Evolutionary conservation across 208 protist species (phyloP).

Genomic region (Jaenimonas drosophilae): DNA sequence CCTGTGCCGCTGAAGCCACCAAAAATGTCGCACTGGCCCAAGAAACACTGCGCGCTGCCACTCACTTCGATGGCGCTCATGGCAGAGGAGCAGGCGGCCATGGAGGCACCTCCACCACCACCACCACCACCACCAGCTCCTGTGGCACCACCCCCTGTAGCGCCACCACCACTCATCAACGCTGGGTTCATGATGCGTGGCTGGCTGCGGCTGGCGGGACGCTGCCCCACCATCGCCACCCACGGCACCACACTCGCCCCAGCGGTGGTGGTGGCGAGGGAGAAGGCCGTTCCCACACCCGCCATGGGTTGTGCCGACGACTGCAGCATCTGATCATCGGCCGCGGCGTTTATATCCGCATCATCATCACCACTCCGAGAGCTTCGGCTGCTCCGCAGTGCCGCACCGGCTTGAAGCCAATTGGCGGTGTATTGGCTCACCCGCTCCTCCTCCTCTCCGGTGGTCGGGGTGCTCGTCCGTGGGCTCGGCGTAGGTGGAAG

Average conservation of each 20-base stretch:
- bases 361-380: not conserved
- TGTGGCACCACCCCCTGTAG: too few species aligned
- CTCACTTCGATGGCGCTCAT: conserved; percentile 10
- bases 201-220: too few species aligned
- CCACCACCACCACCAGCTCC: too few species aligned
- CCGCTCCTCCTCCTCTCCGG: too few species aligned
- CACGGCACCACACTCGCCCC: too few species aligned
- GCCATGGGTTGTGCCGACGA: not conserved
- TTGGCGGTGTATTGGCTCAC: too few species aligned
- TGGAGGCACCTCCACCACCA: not conserved
- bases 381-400: not conserved
- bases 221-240: too few species aligned
- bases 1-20: conserved; percentile 14
- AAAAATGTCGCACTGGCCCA: conserved; percentile 28
- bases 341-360: not conserved
- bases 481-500: too few species aligned
- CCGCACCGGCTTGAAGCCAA: too few species aligned
- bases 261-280: not conserved
- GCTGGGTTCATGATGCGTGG: not conserved
- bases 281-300: conserved; percentile 4
- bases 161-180: too few species aligned
- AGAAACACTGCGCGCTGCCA: conserved; percentile 1
- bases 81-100: not conserved
- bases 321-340: not conserved
- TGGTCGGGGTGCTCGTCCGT: too few species aligned